These are phyloP conservation scores for Phaeomoniella chlamydospora DNA, from an alignment of 2,329 filamentous ascomycete genomes.

Conservation along the genomic window DNA sequence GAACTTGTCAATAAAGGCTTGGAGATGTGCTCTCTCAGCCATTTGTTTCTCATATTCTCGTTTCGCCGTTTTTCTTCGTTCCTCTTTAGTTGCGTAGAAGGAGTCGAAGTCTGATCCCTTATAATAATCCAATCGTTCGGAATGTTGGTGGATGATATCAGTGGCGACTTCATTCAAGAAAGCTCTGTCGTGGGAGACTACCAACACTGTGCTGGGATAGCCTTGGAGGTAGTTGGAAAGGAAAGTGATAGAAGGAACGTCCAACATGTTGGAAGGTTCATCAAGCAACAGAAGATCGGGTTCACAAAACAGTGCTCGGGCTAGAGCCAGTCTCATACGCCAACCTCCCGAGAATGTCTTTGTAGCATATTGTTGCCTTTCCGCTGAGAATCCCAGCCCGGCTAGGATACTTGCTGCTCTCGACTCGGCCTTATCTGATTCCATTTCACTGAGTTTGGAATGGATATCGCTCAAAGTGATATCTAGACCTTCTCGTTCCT, in stretches of 20 bases:
- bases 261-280: slow-evolving; percentile 99
- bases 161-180: slow-evolving; percentile 99
- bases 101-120: slow-evolving; percentile 92
- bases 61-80: slow-evolving; percentile 90
- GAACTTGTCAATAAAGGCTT: slow-evolving; percentile 99
- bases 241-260: slow-evolving; percentile 98
- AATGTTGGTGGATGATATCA: slow-evolving; percentile 97
- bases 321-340: slow-evolving; percentile 94
- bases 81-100: slow-evolving; percentile 95
- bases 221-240: slow-evolving; percentile 85
- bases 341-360: slow-evolving; percentile 99
- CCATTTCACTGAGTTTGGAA: slow-evolving; percentile 88
- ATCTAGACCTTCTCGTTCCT: slow-evolving; percentile 79
- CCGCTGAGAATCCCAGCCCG: slow-evolving; percentile 88
- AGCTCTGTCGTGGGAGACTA: slow-evolving; percentile 96
- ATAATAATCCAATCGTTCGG: slow-evolving; percentile 95
- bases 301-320: slow-evolving; percentile 92
- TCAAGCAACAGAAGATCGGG: slow-evolving; percentile 90
- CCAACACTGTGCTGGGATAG: slow-evolving; percentile 88
- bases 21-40: slow-evolving; percentile 80
- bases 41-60: slow-evolving; percentile 98
- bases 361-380: slow-evolving; percentile 82
- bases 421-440: slow-evolving; percentile 95
- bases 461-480: slow-evolving; percentile 85
- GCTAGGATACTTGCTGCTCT: slow-evolving; percentile 91